phyloP scores from a whole-genome alignment of 2,329 filamentous ascomycete genomes.

The Fusarium sororula region DNA sequence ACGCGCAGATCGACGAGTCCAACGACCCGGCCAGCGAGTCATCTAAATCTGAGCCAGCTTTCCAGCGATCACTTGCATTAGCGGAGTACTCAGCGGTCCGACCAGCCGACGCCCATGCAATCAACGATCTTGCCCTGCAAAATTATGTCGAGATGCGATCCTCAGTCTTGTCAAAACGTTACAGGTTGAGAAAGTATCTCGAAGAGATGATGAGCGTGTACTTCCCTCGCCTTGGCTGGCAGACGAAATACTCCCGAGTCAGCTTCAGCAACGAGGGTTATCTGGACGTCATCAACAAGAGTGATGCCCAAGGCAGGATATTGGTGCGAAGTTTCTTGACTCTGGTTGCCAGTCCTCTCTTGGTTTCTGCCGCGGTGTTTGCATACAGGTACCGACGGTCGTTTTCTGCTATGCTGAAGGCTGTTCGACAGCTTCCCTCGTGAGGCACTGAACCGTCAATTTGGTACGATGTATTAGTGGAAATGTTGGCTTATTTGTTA shows the following conservation, averaged over 20 bases:
- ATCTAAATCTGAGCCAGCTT: constrained; percentile 55
- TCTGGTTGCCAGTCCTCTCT: constrained; percentile 47
- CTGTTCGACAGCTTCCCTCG: constrained; percentile 19
- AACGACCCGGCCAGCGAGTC: constrained; percentile 51
- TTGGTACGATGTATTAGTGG: background rate
- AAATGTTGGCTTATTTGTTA: background rate
- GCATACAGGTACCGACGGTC: constrained; percentile 42
- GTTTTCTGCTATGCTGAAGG: constrained; percentile 32
- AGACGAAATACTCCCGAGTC: constrained; percentile 90
- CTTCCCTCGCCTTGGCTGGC: constrained; percentile 82
- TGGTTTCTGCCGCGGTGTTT: constrained; percentile 38
- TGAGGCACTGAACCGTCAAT: background rate
- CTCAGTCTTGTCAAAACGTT: constrained; percentile 80
- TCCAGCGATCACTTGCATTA: constrained; percentile 72
- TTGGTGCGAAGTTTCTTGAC: constrained; percentile 58
- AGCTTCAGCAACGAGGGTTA: constrained; percentile 96
- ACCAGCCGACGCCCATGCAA: constrained; percentile 82
- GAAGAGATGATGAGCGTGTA: constrained; percentile 85
- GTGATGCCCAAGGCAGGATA: constrained; percentile 73
- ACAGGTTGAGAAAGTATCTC: constrained; percentile 82
- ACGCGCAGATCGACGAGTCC: constrained; percentile 58
- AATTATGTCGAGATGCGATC: constrained; percentile 96
- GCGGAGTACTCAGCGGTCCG: constrained; percentile 79
- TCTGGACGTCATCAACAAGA: constrained; percentile 78
- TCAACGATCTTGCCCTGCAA: constrained; percentile 88